Evolutionary conservation across 257 asterid genomes (phyloP), one percentile per base, ranked within the genome.

Genomic region (Jacaranda copaia): DNA sequence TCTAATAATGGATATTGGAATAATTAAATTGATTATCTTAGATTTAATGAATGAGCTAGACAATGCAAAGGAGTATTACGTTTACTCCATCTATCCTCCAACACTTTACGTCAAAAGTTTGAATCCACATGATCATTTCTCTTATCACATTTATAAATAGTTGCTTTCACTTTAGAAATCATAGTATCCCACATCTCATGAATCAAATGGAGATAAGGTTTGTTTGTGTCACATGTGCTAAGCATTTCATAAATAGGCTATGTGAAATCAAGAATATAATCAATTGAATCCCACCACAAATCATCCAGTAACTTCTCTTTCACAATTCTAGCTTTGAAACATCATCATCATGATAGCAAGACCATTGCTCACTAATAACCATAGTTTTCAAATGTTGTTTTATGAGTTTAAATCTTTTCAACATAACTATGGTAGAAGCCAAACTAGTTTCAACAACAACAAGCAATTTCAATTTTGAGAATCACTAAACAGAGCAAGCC

Each of bases 321-420:
- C 58, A 52, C 58, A 52, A 52, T 13, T 9, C 16, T 15, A 12
- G 81, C 53, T 35, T 42, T 68, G 36, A 19, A 32, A 16, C 32
- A 61, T 58, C 61, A 68, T 68, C 72, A 8, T 69, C 76, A 6
- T 5, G 38, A 35, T 77, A 77, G 3, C 53, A 42, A 40, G 14
- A 35, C 62, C 77, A 69, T 38, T 57, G 15, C 14, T 58, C 70
- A 77, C 77, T 43, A 10, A 48, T 56, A 7, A 77, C 72, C 70
- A 77, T 40, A 5, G 19, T 8, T 43, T 58, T 15, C 5, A 77
- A 32, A 5, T 6, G 35, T 0, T 6, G 16, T 32, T 63, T 77
- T 5, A 77, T 43, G 6, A 19, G 52, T 39, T 70, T 77, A 59
- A 77, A 68, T 16, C 70, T 76, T 19, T 76, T 67, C n/a, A 67